Evolutionary conservation across 2,329 filamentous ascomycete species (phyloP), one percentile per base, ranked within the genome.

Genomic region (Coleophoma eucalyptorum): DNA sequence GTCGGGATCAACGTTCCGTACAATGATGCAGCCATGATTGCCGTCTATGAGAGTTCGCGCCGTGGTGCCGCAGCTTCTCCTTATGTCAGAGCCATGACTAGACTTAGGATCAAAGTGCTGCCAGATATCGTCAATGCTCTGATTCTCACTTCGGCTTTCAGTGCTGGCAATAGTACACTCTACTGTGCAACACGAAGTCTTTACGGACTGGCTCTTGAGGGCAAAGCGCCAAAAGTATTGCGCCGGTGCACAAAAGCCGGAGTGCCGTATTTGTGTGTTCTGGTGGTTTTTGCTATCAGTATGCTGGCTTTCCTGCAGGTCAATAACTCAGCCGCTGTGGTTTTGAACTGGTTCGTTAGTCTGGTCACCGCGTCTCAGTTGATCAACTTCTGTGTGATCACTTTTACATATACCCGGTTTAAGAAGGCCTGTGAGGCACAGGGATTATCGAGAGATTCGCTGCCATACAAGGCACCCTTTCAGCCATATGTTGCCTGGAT

Each of bases 81-180:
- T 2, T 84, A 83, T 58, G 80, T 84, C 50, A 83, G 84, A 59
- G 80, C 80, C 46, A 83, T 84, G 77, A 81, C 84, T 8, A 70
- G 78, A 16, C 66, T 82, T 3, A 65, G 71, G 5, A 80, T 84
- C 56, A 64, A 66, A 2, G 66, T 80, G 1, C 65, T 84, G 2
- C 80, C 81, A 3, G 70, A 82, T 58, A 79, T 86, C 43, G 78
- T 84, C 63, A 85, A 85, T 62, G 80, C 76, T 11, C 60, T 80
- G 81, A 69, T 83, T 16, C 70, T 81, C n/a, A 72, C 71, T 3
- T 73, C 77, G 5, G 75, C 76, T 1, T 78, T 80, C 53, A 77
- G 73, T 43, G 78, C 78, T 2, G 78, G 78, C 0, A 80, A 81
- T 62, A 76, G 73, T 31, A 80, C 79, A 58, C 72, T 79, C 52